These are phyloP conservation scores for Exsudoporus frostii DNA, from an alignment of 768 basidiomycete genomes.

Conservation along the genomic window DNA sequence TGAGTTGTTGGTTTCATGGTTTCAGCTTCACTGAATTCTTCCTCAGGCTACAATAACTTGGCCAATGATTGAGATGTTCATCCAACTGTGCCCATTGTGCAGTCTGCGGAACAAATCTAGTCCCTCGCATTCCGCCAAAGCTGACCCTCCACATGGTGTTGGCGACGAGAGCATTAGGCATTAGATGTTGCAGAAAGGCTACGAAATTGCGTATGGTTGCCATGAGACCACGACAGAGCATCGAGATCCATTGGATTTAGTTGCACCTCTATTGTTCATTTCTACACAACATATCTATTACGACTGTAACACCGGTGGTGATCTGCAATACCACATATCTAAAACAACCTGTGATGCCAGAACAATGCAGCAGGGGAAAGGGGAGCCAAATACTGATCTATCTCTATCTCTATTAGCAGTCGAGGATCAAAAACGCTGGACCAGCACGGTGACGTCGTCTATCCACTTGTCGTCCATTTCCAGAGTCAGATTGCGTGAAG, in stretches of 20 bases:
- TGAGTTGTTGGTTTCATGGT: slow-evolving; percentile 31
- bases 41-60: slow-evolving; percentile 65
- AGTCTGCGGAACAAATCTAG: slow-evolving; percentile 40
- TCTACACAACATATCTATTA: slow-evolving; percentile 12
- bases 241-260: slow-evolving; percentile 1
- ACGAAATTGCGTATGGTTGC: not conserved
- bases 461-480: slow-evolving; percentile 52
- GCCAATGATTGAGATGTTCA: slow-evolving; percentile 72
- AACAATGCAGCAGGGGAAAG: not conserved
- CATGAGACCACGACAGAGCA: not conserved
- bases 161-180: slow-evolving; percentile 24
- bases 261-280: slow-evolving; percentile 10
- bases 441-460: slow-evolving; percentile 46
- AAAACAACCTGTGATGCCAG: not conserved
- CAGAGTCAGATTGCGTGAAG: slow-evolving; percentile 44
- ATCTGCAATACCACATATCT: slow-evolving; percentile 12
- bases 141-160: slow-evolving; percentile 12
- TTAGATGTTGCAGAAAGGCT: not conserved
- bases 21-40: slow-evolving; percentile 4
- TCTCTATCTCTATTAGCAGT: slow-evolving; percentile 3
- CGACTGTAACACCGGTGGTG: slow-evolving; percentile 1
- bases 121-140: slow-evolving; percentile 20
- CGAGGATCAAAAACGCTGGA: slow-evolving; percentile 35
- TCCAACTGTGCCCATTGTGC: slow-evolving; percentile 56
- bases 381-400: not conserved